Evolutionary conservation across 176 grass and related monocot species (phyloP).

Genomic region (Avena atlantica): DNA sequence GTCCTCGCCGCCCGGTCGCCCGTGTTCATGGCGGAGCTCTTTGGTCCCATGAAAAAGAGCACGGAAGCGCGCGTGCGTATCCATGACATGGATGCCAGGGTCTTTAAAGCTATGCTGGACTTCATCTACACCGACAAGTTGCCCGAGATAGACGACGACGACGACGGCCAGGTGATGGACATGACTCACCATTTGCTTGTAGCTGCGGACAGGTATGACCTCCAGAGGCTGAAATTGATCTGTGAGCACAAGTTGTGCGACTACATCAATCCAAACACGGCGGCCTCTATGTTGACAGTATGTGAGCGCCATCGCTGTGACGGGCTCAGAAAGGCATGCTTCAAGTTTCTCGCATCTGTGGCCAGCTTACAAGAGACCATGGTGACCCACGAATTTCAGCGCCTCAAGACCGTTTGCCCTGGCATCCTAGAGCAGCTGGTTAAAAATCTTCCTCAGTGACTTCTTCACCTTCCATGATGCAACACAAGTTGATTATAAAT

Average conservation of each 20-base stretch:
- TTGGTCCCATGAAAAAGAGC: background rate
- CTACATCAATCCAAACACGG: background rate
- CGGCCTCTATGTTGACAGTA: constrained; percentile 20
- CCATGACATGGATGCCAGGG: background rate
- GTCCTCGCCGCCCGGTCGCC: constrained; percentile 20
- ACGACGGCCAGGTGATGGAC: background rate
- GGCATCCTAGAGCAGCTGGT: background rate
- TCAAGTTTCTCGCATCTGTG: constrained; percentile 37
- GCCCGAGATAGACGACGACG: background rate
- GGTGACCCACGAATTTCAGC: background rate
- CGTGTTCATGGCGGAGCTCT: background rate
- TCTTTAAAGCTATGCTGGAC: constrained; percentile 44
- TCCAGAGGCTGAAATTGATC: constrained; percentile 45
- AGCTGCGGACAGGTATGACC: constrained; percentile 36
- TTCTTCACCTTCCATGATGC: background rate
- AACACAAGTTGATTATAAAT: background rate
- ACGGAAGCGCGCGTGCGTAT: background rate
- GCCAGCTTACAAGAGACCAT: constrained; percentile 19
- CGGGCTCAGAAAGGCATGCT: constrained; percentile 45
- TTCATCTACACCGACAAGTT: constrained; percentile 56
- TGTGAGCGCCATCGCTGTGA: constrained; percentile 40
- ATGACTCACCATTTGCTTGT: constrained; percentile 46
- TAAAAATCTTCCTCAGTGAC: background rate
- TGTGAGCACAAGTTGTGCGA: constrained; percentile 35
- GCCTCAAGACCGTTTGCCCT: background rate